Base-by-base conservation (phyloP, 1,284 basidiomycete species). In the Cryptococcus sp. region DNA sequence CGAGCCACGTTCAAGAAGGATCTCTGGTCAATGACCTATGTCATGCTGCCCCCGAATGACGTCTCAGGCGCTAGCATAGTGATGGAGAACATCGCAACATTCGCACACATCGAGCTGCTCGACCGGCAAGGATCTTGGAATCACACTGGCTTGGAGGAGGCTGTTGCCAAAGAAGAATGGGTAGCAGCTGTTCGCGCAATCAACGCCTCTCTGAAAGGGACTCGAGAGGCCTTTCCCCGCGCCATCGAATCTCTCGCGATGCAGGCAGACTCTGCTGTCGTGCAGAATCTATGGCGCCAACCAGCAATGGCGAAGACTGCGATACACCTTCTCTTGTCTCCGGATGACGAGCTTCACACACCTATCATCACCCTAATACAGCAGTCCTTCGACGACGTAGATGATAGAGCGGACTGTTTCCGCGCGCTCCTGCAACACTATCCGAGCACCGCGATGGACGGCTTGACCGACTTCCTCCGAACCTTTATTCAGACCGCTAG, bases 401-500 rank as follows among this genome's bases (percentile, higher is more conserved):
- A 93, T 68, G 87, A 86, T 39, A 88, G 94, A 49, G 82, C 85
- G 27, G 93, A 95, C 63, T 93, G 90, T 73, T 88, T 95, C 71
- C 86, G 89, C 11, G 85, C 84, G 5, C 80, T 96, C 22, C 79
- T 96, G 3, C 81, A 83, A 61, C 84, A 87, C 49, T 81, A 84
- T 58, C 85, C 91, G 0, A 80, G 83, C 41, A 81, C 82, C 15
- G 82, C 89, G 0, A 81, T 96, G 46, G 81, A 85, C 17, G 92
- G 89, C 5, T 80, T 95, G 25, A 81, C 84, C 53, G 78, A 80
- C 17, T 88, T 87, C 68, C 82, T 96, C 3, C 77, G 81, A 17
- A 83, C 79, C 1, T 94, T 93, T 77, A 82, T 83, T 55, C 76
- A 80, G 17, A 85, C 86, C 60, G 87, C 89, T 0, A 76, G 80